These are phyloP conservation scores for bread wheat (Triticum aestivum) DNA, from an alignment of 176 grass and related monocot species.

Conservation along the genomic window IWGSC_CS_RefSeq_v2.1 NC_057810.1:98323035-98323534, in stretches of 20 bases:
- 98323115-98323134: constrained; percentile 77
- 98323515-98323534: background rate
- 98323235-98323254: background rate
- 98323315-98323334: constrained; percentile 54
- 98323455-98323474: background rate
- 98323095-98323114: constrained; percentile 99
- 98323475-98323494: background rate
- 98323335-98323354: constrained; percentile 92
- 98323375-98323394: background rate
- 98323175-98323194: constrained; percentile 96
- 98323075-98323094: constrained; percentile 91
- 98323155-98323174: constrained; percentile 95
- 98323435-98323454: background rate
- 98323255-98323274: background rate
- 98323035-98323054: constrained; percentile 27
- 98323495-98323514: background rate
- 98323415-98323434: constrained; percentile 25
- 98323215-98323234: constrained; percentile 57
- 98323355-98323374: constrained; percentile 73
- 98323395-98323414: background rate
- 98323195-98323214: constrained; percentile 95
- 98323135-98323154: constrained; percentile 84
- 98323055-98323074: constrained; percentile 93
- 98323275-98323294: background rate
- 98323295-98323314: background rate